Evolutionary conservation across 768 basidiomycete species (phyloP).

Genomic region (Trametes cinnabarina): DNA sequence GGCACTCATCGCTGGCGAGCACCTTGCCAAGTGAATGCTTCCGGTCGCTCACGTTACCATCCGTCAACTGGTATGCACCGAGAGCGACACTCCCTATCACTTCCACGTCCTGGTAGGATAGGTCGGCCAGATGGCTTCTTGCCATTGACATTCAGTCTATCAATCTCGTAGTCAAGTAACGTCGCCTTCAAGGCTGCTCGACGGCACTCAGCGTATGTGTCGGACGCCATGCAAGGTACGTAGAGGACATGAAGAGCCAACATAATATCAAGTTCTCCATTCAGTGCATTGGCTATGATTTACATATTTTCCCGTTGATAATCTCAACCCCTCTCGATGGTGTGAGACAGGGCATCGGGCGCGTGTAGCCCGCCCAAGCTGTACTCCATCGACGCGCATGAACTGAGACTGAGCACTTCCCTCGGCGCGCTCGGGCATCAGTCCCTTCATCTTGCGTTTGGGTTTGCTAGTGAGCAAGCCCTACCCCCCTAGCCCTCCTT

Average conservation of each 20-base stretch:
- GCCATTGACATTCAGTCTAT: no score
- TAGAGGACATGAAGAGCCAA: no score
- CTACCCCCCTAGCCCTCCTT: background rate
- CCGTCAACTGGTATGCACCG: background rate
- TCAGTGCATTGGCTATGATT: no score
- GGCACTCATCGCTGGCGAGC: background rate
- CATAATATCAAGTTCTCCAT: no score
- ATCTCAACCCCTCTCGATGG: background rate
- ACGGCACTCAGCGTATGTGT: no score
- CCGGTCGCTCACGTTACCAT: background rate
- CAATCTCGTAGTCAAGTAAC: no score
- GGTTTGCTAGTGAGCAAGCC: background rate
- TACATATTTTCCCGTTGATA: no score
- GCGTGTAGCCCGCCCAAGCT: background rate
- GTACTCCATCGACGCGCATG: background rate
- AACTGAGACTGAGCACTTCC: background rate
- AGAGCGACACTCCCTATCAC: no score
- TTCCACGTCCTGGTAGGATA: no score
- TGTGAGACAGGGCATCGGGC: background rate
- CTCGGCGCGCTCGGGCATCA: conserved; percentile 3
- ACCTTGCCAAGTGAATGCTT: background rate
- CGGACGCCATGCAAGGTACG: no score
- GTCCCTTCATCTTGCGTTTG: background rate
- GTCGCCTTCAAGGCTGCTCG: no score
- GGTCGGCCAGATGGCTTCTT: no score